Base-by-base conservation (phyloP, 1,284 basidiomycete genomes). In the Taiwanofungus camphoratus region DNA sequence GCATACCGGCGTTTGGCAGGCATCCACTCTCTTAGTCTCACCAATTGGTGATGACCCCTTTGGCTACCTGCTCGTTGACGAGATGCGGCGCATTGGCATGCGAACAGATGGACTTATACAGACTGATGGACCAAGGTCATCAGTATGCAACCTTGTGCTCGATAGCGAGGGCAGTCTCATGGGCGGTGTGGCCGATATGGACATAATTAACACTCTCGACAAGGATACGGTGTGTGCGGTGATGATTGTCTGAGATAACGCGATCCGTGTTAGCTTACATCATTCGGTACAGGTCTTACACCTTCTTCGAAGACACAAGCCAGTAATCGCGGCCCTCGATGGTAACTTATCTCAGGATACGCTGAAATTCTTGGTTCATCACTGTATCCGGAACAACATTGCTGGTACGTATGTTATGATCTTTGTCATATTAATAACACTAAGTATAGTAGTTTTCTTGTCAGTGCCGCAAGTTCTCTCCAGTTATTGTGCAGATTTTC, bases 161-260 rank as follows among this genome's bases (percentile, higher is more conserved):
- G 85, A 92, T 57, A 64, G 64, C 18, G 60, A 69, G 8, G 92
- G 93, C 0, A 76, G 80, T 42, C 71, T 99, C 8, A 69, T 85
- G 2, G 78, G 77, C 15, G 96, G 96, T 5, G 79, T 98, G 4
- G 92, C 94, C 4, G 94, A 97, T 61, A 97, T 98, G 89, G 76
- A 71, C 30, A 82, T 92, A 31, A 77, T 81, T 6, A 68, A 78
- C 41, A 58, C 64, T 1, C 58, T 91, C 33, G 60, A 68, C 27
- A 62, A 62, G 15, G 59, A 73, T 16, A 58, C 63, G 55, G 85
- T 87, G 57, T 53, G 5, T 16, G n/a, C n/a, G n/a, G n/a, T n/a
- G n/a, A n/a, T n/a, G n/a, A n/a, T n/a, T n/a, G n/a, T n/a, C n/a
- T n/a, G n/a, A n/a, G n/a, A n/a, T n/a, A n/a, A n/a, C n/a, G n/a